phyloP scores from a whole-genome alignment of 805 yeast species.

The Zygoascus biomembranicola region DNA sequence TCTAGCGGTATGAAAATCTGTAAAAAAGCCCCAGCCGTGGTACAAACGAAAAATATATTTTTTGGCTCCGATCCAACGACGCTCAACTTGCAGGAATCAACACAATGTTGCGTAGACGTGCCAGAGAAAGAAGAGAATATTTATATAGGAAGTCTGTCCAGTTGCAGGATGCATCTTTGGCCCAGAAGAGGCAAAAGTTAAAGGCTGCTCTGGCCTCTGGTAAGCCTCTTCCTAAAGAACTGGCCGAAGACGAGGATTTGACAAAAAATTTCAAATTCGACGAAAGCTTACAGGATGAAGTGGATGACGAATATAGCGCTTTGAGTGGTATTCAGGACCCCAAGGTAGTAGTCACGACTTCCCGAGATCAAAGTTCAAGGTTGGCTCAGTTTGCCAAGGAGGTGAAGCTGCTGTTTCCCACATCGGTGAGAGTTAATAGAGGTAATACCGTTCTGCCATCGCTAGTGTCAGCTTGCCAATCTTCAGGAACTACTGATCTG shows the following conservation, averaged over 20 bases:
- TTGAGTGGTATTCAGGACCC: slow-evolving; percentile 88
- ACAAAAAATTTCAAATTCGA: slow-evolving; percentile 82
- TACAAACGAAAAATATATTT: too few species aligned
- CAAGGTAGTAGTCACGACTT: slow-evolving; percentile 83
- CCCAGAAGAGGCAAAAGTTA: slow-evolving; percentile 78
- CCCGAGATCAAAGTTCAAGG: slow-evolving; percentile 81
- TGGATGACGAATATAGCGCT: slow-evolving; percentile 90
- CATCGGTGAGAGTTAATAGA: slow-evolving; percentile 79
- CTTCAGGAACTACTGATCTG: slow-evolving; percentile 76
- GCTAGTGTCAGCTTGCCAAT: slow-evolving; percentile 72
- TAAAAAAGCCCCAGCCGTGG: too few species aligned
- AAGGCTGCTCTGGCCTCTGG: slow-evolving; percentile 88
- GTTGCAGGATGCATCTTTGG: slow-evolving; percentile 77
- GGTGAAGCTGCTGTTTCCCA: slow-evolving; percentile 80
- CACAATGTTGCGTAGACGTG: slow-evolving; percentile 71
- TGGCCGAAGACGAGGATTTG: slow-evolving; percentile 77
- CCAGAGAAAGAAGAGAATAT: slow-evolving; percentile 93
- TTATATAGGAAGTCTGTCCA: slow-evolving; percentile 82
- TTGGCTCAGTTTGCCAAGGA: slow-evolving; percentile 90
- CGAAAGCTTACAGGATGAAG: slow-evolving; percentile 55
- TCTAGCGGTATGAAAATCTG: too few species aligned
- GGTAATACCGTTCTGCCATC: slow-evolving; percentile 87
- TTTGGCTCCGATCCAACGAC: too few species aligned
- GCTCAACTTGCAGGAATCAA: too few species aligned
- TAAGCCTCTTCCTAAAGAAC: slow-evolving; percentile 78